Base-by-base conservation (phyloP, 2,329 filamentous ascomycete species). In the Venturia aucupariae region DNA sequence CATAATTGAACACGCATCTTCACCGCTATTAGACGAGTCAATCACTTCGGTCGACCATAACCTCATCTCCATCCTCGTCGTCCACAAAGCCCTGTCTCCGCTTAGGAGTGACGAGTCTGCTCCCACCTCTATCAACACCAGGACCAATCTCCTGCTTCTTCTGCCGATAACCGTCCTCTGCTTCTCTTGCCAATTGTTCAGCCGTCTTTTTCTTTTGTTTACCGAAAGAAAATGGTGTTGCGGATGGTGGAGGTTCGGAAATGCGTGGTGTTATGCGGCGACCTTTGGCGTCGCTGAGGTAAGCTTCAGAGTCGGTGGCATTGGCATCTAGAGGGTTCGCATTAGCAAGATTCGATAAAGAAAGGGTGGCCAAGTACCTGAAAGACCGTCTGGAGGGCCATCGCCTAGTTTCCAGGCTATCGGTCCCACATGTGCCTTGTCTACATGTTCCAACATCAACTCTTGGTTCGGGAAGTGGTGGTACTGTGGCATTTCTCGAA, bases 371-470 rank as follows among this genome's bases (percentile, higher is more conserved):
- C 13, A 59, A 57, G 13, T 79, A 86, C 84, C 83, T 75, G 79
- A 80, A 69, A 79, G 74, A 66, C 79, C 79, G 65, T 79, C 78
- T 60, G 77, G 77, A 51, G 83, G 84, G 62, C 85, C 84, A 74
- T 86, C 84, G n/a, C 84, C 84, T 54, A 82, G 75, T 68, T 78
- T 75, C 80, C 82, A 83, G n/a, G 81, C 81, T 54, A 85, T 69
- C 22, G 79, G 75, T 24, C 73, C 71, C n/a, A 87, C 70, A 71
- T 87, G 85, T 24, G 69, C 71, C 39, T 75, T 71, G 65, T 81
- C 77, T 30, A 86, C 70, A 69, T 87, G 85, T 27, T 74, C 72
- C 62, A 77, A 72, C 77, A 84, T 82, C 17, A 74, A 69, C 13
- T 73, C 72, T 38, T 76, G 71, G 10, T 71, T 69, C 10, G 69